phyloP scores from a whole-genome alignment of 1,284 basidiomycete species.

The Leccinum pallidistipes region DNA sequence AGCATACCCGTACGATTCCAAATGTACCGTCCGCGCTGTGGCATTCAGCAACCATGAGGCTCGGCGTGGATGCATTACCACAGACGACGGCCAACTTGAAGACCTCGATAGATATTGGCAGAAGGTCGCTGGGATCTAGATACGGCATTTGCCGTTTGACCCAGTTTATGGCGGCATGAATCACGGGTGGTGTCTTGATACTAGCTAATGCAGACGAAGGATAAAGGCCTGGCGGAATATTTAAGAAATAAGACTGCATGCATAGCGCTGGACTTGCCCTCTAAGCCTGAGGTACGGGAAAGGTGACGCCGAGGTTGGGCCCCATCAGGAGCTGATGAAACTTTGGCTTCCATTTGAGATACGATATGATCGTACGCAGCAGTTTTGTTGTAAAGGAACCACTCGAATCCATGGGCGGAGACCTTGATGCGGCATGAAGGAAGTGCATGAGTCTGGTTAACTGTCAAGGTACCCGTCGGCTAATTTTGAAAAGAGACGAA shows the following conservation, averaged over 20 bases:
- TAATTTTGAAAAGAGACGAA: not conserved
- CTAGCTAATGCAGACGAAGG: slow-evolving; percentile 35
- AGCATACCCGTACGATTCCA: slow-evolving; percentile 69
- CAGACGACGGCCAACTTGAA: slow-evolving; percentile 76
- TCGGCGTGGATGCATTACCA: slow-evolving; percentile 84
- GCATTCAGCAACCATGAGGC: slow-evolving; percentile 79
- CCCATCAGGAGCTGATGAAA: slow-evolving; percentile 32
- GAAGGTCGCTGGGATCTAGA: slow-evolving; percentile 73
- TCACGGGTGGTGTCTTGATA: slow-evolving; percentile 44
- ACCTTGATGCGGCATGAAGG: slow-evolving; percentile 78
- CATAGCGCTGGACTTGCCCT: slow-evolving; percentile 20
- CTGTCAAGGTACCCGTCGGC: slow-evolving; percentile 24
- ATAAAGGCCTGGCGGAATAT: slow-evolving; percentile 27
- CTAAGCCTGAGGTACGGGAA: slow-evolving; percentile 30
- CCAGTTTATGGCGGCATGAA: slow-evolving; percentile 50
- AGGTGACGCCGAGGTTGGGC: slow-evolving; percentile 18
- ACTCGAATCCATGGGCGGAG: slow-evolving; percentile 82
- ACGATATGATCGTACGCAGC: slow-evolving; percentile 86
- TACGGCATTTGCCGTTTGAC: slow-evolving; percentile 61
- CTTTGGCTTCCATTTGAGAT: slow-evolving; percentile 59
- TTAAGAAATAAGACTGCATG: slow-evolving; percentile 20
- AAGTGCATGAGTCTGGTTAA: slow-evolving; percentile 38
- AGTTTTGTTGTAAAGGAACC: slow-evolving; percentile 88
- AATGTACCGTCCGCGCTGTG: slow-evolving; percentile 72
- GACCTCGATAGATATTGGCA: slow-evolving; percentile 78